phyloP scores from a whole-genome alignment of 2,329 filamentous ascomycete genomes.

The Microsporum canis region DNA sequence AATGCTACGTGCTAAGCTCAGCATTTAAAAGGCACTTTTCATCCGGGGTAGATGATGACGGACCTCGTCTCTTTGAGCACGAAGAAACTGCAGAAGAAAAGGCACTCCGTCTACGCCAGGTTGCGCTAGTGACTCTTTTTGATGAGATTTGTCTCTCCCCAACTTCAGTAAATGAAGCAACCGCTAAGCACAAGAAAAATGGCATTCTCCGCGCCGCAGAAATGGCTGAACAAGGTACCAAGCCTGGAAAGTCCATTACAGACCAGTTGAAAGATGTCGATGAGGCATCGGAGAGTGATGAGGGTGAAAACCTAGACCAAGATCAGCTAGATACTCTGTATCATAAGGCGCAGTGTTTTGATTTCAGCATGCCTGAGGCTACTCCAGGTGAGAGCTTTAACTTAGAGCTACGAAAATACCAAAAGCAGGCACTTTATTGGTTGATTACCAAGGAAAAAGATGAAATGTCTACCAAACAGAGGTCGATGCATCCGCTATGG shows the following conservation, averaged over 20 bases:
- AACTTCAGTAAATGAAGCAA: slow-evolving; percentile 58
- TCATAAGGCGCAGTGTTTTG: slow-evolving; percentile 91
- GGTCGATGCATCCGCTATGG: slow-evolving; percentile 94
- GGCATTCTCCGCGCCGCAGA: slow-evolving; percentile 80
- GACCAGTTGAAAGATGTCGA: slow-evolving; percentile 31
- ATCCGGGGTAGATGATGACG: slow-evolving; percentile 49
- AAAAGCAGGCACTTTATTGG: slow-evolving; percentile 92
- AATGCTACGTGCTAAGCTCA: slow-evolving; percentile 60
- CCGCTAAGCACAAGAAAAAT: slow-evolving; percentile 69
- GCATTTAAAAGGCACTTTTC: slow-evolving; percentile 61
- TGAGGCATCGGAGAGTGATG: slow-evolving; percentile 56
- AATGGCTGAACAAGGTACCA: slow-evolving; percentile 62
- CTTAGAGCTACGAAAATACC: slow-evolving; percentile 78
- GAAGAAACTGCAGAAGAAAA: slow-evolving; percentile 80
- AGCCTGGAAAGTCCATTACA: slow-evolving; percentile 43
- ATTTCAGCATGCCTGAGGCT: slow-evolving; percentile 80
- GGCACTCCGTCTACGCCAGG: slow-evolving; percentile 68
- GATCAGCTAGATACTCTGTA: slow-evolving; percentile 91
- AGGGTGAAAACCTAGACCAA: slow-evolving; percentile 84
- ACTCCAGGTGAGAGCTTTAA: slow-evolving; percentile 72
- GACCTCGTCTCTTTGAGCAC: slow-evolving; percentile 69
- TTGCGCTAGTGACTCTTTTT: slow-evolving; percentile 77
- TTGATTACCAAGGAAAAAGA: slow-evolving; percentile 91
- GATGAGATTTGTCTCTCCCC: slow-evolving; percentile 79
- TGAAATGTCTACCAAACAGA: slow-evolving; percentile 55